Conservation (phyloP, 78 protist species). For the Anaeramoeba flamelloides region DNA sequence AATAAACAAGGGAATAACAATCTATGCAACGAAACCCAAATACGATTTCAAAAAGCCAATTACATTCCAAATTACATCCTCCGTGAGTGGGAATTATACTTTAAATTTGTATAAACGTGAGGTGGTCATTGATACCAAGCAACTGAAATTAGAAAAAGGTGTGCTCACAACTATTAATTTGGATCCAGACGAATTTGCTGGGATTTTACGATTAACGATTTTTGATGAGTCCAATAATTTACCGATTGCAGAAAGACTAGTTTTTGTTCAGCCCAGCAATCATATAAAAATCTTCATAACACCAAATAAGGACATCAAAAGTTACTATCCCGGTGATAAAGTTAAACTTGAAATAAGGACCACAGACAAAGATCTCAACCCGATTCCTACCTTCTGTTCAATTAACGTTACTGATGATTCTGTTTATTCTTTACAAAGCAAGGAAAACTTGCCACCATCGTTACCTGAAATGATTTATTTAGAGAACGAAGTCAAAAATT, state of each 20-base stretch:
- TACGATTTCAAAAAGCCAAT: no score
- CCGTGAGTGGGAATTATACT: no score
- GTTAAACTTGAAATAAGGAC: not conserved
- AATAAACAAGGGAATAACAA: no score
- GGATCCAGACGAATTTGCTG: not conserved
- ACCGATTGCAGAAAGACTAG: not conserved
- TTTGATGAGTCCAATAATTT: not conserved
- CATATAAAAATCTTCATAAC: not conserved
- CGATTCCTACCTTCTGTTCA: not conserved
- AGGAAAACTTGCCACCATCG: not conserved
- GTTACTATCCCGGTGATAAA: not conserved
- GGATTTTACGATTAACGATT: not conserved
- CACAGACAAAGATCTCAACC: not conserved
- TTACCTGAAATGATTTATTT: not conserved
- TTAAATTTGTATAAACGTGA: no score
- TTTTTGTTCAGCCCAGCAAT: not conserved
- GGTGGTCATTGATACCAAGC: no score
- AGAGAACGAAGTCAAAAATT: not conserved
- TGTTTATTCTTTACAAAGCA: not conserved
- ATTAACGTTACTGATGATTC: not conserved
- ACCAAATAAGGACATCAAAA: not conserved
- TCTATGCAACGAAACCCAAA: no score
- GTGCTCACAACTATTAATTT: no score
- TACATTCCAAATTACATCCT: no score
- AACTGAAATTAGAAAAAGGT: no score